Conservation (phyloP, 257 asterid species). For the Solanum chilense region DNA sequence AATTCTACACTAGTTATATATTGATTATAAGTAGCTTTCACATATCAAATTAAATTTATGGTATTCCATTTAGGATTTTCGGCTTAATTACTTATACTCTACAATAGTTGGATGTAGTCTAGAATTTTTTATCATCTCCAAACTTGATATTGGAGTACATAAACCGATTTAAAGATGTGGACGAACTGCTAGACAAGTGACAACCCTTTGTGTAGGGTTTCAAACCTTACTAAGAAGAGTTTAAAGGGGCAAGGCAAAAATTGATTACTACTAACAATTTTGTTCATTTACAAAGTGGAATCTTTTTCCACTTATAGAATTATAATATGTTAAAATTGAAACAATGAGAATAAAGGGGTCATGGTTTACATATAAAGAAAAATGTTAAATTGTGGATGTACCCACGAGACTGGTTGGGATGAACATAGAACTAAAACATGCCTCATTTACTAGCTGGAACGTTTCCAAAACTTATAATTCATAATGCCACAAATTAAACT, state of each 20-base stretch:
- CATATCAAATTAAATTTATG: neutral
- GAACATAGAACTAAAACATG: slow-evolving; percentile 2
- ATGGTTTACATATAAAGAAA: neutral
- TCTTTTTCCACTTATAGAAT: neutral
- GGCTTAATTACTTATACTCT: too few species aligned
- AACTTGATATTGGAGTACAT: neutral
- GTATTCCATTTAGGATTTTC: too few species aligned
- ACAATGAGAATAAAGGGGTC: neutral
- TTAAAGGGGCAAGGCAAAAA: neutral
- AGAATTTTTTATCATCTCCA: too few species aligned
- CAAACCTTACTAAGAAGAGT: neutral
- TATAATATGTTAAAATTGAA: neutral
- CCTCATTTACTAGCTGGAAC: neutral
- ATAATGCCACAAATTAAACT: neutral
- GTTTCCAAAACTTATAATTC: neutral
- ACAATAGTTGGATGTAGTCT: too few species aligned
- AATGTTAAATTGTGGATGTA: neutral
- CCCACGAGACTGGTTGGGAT: slow-evolving; percentile 16
- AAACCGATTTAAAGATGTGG: neutral
- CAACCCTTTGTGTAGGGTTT: neutral
- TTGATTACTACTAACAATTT: neutral
- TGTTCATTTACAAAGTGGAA: neutral
- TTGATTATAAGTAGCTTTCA: too few species aligned
- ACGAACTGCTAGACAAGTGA: neutral
- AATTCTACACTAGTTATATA: neutral